Base-by-base conservation (phyloP, 2,329 filamentous ascomycete genomes). In the Sarocladium strictum region DNA sequence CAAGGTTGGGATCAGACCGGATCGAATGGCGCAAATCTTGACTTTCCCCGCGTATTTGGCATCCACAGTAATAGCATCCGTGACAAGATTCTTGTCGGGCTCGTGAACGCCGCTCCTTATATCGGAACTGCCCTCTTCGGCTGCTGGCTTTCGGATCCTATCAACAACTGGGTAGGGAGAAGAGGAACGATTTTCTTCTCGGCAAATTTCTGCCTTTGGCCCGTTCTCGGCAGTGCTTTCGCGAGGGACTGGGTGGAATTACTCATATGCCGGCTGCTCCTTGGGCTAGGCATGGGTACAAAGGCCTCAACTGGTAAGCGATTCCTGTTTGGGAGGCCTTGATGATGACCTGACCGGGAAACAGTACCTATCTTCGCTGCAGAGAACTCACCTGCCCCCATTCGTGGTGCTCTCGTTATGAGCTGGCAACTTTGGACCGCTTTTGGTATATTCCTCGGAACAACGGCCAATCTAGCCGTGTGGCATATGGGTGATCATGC, bases 331-430 rank as follows among this genome's bases (percentile, higher is more conserved):
- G 26, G n/a, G 27, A 23, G 15, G 4, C 11, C 11, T 6, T 53
- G 21, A 11, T 43, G 15, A 15, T 15, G 32, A 51, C 57, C n/a
- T 65, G 26, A 66, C 52, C 75, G 75, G 2, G 29, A 43, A 14
- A 81, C 76, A 49, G 86, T 90, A 1, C 88, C 89, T 0, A 84
- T 92, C 26, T 92, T 89, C 61, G 84, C 86, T 0, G 87, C 88
- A 2, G 88, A 92, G 67, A 88, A 83, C 55, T 80, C 84, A 0
- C 87, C 87, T 0, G 83, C 86, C 1, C 67, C 76, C 1, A 85
- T 90, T 54, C 81, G 87, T 64, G 87, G 87, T 59, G 87, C 86
- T 7, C 75, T 94, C 17, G 87, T 92, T 58, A 93, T 93, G 88
- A 85, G 84, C 58, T 93, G 89, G 88, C 72, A 92, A 69, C 73